Conservation (phyloP, 345 rosid species). For the Ricinus communis region DNA sequence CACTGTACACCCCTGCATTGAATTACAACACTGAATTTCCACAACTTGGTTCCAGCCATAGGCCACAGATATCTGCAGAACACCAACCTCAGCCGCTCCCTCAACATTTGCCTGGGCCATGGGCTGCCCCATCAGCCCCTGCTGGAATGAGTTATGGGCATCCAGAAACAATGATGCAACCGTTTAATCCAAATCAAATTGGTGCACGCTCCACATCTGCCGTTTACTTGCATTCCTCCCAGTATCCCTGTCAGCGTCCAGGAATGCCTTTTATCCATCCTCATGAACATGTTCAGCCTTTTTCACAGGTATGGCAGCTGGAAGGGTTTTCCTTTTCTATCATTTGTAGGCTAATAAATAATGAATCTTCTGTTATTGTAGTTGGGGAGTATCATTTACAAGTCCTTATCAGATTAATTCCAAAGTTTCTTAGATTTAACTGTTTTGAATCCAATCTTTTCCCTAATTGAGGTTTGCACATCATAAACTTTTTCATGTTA, state of each 20-base stretch:
- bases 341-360: background rate
- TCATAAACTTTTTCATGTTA: background rate
- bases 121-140: slow-evolving; percentile 51
- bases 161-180: slow-evolving; percentile 66
- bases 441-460: background rate
- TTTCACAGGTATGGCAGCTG: slow-evolving; percentile 54
- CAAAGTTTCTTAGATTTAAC: background rate
- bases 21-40: slow-evolving; percentile 87
- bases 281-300: slow-evolving; percentile 61
- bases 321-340: slow-evolving; percentile 5
- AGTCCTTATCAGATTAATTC: background rate
- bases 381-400: background rate
- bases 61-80: slow-evolving; percentile 63
- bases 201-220: slow-evolving; percentile 52
- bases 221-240: slow-evolving; percentile 61
- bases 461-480: background rate
- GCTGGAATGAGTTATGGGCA: slow-evolving; percentile 68
- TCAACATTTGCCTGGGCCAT: slow-evolving; percentile 57
- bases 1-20: slow-evolving; percentile 66
- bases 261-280: slow-evolving; percentile 60
- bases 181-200: slow-evolving; percentile 59
- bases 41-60: slow-evolving; percentile 60
- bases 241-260: slow-evolving; percentile 69
- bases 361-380: background rate
- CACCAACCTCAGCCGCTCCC: slow-evolving; percentile 53